Evolutionary conservation across 2,329 filamentous ascomycete species (phyloP).

Genomic region (Hypoxylon sp.): DNA sequence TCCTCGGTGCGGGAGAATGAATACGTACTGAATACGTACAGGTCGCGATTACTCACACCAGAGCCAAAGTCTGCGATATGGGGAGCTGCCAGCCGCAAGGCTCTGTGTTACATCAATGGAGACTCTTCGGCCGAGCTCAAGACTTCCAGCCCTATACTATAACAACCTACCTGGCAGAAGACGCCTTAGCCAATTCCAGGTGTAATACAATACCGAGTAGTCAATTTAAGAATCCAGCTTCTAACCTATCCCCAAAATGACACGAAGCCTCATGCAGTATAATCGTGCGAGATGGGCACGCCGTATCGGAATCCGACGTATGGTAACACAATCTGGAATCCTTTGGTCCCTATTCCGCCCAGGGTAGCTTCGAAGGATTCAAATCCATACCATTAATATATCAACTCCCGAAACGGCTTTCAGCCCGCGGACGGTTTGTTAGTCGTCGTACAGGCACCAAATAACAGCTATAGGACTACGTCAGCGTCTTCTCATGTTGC

Average conservation of each 20-base stretch:
- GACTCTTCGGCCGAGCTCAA: background rate
- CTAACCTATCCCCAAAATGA: slow-evolving; percentile 10
- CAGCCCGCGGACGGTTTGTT: slow-evolving; percentile 13
- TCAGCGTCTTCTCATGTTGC: slow-evolving; percentile 26
- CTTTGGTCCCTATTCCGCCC: slow-evolving; percentile 21
- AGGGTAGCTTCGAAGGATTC: slow-evolving; percentile 45
- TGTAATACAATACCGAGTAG: background rate
- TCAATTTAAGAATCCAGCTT: background rate
- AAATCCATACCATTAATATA: slow-evolving; percentile 37
- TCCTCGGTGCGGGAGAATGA: slow-evolving; percentile 20
- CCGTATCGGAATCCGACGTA: background rate
- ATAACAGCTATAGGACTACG: slow-evolving; percentile 23
- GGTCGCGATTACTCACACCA: slow-evolving; percentile 31
- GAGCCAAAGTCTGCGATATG: slow-evolving; percentile 9
- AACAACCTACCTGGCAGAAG: background rate
- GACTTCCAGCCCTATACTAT: slow-evolving; percentile 26
- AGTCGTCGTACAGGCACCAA: slow-evolving; percentile 9
- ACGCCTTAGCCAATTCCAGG: slow-evolving; percentile 3
- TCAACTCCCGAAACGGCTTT: slow-evolving; percentile 20
- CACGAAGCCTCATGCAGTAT: slow-evolving; percentile 29
- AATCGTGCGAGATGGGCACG: slow-evolving; percentile 11
- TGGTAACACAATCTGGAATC: slow-evolving; percentile 28
- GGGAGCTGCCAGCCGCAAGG: slow-evolving; percentile 32
- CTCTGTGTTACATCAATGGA: slow-evolving; percentile 29
- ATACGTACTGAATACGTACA: slow-evolving; percentile 24